Conservation (phyloP, 306 rosid genomes). For the Dalbergia cochinchinensis region DNA sequence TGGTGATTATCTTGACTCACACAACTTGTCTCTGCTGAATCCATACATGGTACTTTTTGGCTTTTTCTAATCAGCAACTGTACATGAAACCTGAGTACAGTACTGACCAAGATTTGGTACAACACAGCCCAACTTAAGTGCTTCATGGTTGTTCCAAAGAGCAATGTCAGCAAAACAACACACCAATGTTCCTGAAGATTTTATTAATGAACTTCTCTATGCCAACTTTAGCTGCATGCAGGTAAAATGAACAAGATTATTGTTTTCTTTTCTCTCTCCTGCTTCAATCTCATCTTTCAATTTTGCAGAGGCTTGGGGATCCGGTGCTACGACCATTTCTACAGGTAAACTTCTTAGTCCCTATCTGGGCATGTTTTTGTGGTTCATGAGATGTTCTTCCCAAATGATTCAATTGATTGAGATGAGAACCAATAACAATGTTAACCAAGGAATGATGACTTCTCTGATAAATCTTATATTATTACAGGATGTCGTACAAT, state of each 20-base stretch:
- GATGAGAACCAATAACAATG: constrained; percentile 17
- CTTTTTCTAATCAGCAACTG: constrained; percentile 28
- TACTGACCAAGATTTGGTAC: constrained; percentile 39
- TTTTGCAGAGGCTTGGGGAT: constrained; percentile 87
- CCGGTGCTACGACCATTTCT: constrained; percentile 93
- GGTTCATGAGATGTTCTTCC: constrained; percentile 22
- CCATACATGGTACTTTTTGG: constrained; percentile 83
- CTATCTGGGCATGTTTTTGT: constrained; percentile 21
- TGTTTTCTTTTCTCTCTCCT: neutral
- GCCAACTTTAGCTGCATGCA: constrained; percentile 84
- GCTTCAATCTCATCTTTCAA: constrained; percentile 22
- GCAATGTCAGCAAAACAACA: constrained; percentile 92
- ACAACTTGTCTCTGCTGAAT: constrained; percentile 82
- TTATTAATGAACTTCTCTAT: constrained; percentile 87
- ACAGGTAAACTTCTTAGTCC: constrained; percentile 61
- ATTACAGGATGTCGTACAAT: constrained; percentile 94
- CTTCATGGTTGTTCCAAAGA: constrained; percentile 99
- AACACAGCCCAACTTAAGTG: constrained; percentile 89
- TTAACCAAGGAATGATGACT: constrained; percentile 15
- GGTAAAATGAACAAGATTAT: constrained; percentile 50
- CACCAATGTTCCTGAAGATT: constrained; percentile 75
- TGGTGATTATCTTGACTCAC: constrained; percentile 76
- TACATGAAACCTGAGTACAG: constrained; percentile 32
- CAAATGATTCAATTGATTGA: constrained; percentile 21
- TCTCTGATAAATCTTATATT: constrained; percentile 9